Conservation (phyloP, 495 filamentous ascomycete species). For the Endocarpon pusillum region DNA sequence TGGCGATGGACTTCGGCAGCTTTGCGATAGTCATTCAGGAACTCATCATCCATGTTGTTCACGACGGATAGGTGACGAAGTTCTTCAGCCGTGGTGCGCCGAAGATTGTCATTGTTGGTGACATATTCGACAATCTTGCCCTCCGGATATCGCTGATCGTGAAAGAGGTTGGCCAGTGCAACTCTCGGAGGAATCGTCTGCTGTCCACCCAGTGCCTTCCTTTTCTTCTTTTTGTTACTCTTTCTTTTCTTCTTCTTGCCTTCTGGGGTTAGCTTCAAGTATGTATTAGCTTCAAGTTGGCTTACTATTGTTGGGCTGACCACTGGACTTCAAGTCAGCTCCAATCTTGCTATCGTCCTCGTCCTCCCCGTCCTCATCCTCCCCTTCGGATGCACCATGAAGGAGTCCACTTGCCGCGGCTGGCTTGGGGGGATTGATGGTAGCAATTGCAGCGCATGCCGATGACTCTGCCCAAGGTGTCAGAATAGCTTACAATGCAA, state of each 20-base stretch:
- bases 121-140: constrained; percentile 34
- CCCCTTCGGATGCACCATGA: background rate
- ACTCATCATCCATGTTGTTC: constrained; percentile 33
- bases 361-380: background rate
- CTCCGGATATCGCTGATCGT: constrained; percentile 29
- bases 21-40: constrained; percentile 41
- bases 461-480: background rate
- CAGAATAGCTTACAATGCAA: background rate
- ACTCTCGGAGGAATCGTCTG: constrained; percentile 40
- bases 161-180: constrained; percentile 33
- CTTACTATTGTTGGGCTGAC: background rate
- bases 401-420: background rate
- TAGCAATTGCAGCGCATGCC: background rate
- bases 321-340: background rate
- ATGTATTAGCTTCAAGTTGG: background rate
- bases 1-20: constrained; percentile 45
- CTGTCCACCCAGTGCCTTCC: constrained; percentile 15
- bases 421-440: background rate
- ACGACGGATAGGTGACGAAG: constrained; percentile 30
- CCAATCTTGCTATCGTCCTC: background rate
- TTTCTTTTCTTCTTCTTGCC: constrained; percentile 37
- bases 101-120: constrained; percentile 29
- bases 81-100: constrained; percentile 42
- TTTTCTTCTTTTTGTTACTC: constrained; percentile 36
- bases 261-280: background rate